Conservation (phyloP, 2,329 filamentous ascomycete genomes). For the Allantophomopsis cytisporea region DNA sequence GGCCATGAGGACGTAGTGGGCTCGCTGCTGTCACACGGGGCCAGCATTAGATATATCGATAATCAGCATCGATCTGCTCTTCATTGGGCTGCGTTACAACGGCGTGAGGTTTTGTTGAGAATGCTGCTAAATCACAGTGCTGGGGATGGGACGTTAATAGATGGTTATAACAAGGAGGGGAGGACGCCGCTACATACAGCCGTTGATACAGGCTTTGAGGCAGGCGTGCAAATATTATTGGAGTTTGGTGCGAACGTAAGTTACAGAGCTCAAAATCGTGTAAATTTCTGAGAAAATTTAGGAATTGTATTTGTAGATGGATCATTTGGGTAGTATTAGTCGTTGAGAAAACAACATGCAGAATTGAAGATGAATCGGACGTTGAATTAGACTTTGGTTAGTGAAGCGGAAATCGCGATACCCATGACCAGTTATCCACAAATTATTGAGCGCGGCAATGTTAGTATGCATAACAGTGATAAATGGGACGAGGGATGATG, state of each 20-base stretch:
- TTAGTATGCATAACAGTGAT: too few species aligned
- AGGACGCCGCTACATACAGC: not conserved
- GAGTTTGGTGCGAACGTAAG: not conserved
- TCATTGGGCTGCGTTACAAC: not conserved
- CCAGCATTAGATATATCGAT: conserved; percentile 3
- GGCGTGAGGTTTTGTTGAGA: not conserved
- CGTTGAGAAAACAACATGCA: too few species aligned
- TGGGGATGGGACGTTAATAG: not conserved
- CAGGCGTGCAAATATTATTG: not conserved
- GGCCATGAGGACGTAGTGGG: conserved; percentile 7
- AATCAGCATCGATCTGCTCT: not conserved
- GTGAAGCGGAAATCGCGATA: too few species aligned
- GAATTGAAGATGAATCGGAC: too few species aligned
- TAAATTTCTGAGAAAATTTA: too few species aligned
- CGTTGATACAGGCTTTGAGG: not conserved
- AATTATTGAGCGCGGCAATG: too few species aligned
- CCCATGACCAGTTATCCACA: too few species aligned
- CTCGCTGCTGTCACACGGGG: conserved; percentile 7
- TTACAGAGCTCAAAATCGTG: not conserved
- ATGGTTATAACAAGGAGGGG: not conserved
- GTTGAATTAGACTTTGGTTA: too few species aligned
- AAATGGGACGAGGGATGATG: too few species aligned
- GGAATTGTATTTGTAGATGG: too few species aligned
- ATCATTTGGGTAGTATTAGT: too few species aligned
- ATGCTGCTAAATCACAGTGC: not conserved